Conservation (phyloP, 169 alveolate genomes). For the Cryptosporidium muris region DNA sequence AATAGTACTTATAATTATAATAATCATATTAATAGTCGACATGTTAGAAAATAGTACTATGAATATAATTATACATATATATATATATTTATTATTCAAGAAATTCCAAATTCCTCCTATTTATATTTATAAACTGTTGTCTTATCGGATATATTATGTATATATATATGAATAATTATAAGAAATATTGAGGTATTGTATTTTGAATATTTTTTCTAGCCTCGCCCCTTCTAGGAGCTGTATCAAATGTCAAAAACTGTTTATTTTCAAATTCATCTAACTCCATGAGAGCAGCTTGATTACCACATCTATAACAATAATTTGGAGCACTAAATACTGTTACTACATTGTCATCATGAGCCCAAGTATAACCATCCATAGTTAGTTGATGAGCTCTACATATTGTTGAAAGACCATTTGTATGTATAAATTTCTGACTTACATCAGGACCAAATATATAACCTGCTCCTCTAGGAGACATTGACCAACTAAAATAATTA, state of each 20-base stretch:
- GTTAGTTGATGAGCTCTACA: conserved; percentile 96
- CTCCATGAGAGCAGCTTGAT: conserved; percentile 94
- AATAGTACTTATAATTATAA: conserved; percentile 5
- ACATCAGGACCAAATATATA: conserved; percentile 95
- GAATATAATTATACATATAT: neutral
- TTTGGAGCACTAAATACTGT: conserved; percentile 96
- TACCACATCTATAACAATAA: conserved; percentile 94
- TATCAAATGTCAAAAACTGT: conserved; percentile 84
- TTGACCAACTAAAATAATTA: conserved; percentile 86
- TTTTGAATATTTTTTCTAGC: conserved; percentile 14
- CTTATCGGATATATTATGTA: neutral
- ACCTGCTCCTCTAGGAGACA: conserved; percentile 98
- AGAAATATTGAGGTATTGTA: conserved; percentile 54
- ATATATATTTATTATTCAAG: neutral
- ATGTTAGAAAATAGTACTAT: neutral
- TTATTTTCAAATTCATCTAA: conserved; percentile 92
- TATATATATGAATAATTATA: conserved; percentile 1
- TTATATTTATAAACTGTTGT: neutral
- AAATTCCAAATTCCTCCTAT: neutral
- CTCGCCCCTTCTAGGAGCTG: conserved; percentile 88
- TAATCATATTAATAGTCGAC: neutral
- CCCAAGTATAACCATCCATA: conserved; percentile 91
- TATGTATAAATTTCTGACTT: conserved; percentile 87
- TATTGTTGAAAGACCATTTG: conserved; percentile 91
- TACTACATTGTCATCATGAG: conserved; percentile 89